Conservation (phyloP, 2,329 filamentous ascomycete species). For the Fusarium longipes region DNA sequence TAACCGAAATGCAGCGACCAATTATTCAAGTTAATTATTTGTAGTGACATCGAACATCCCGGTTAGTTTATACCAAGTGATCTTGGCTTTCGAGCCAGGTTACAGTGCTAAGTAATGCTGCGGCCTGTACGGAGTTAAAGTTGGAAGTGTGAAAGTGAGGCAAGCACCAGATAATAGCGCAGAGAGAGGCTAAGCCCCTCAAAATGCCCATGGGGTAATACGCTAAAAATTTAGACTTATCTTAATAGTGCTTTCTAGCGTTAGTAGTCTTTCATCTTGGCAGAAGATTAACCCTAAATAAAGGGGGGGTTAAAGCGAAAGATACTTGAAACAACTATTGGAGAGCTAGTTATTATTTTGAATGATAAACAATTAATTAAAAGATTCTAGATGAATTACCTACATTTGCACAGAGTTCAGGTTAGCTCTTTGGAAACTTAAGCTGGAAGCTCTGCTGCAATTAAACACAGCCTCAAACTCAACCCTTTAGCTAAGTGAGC, state of each 20-base stretch:
- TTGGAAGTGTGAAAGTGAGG: neutral
- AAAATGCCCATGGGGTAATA: neutral
- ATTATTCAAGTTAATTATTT: neutral
- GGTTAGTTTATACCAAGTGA: neutral
- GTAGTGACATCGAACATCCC: neutral
- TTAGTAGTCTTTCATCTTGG: neutral
- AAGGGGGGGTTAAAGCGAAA: neutral
- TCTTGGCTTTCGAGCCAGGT: neutral
- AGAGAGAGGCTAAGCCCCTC: neutral
- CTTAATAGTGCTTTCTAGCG: neutral
- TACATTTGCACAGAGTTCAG: too few relatives aligned
- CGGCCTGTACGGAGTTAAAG: rapidly evolving
- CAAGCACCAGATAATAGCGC: neutral
- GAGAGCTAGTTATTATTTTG: too few relatives aligned
- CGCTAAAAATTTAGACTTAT: neutral
- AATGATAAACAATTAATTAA: neutral
- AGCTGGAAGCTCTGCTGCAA: too few relatives aligned
- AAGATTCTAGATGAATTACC: neutral
- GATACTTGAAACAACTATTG: rapidly evolving
- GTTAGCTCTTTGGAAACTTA: too few relatives aligned
- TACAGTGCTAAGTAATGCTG: neutral
- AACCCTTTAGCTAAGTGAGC: neutral
- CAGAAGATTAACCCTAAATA: neutral
- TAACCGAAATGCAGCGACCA: rapidly evolving
- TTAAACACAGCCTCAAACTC: neutral